Evolutionary conservation across 371 early-diverging fungal species (phyloP).

Genomic region (Rozella allomycis): DNA sequence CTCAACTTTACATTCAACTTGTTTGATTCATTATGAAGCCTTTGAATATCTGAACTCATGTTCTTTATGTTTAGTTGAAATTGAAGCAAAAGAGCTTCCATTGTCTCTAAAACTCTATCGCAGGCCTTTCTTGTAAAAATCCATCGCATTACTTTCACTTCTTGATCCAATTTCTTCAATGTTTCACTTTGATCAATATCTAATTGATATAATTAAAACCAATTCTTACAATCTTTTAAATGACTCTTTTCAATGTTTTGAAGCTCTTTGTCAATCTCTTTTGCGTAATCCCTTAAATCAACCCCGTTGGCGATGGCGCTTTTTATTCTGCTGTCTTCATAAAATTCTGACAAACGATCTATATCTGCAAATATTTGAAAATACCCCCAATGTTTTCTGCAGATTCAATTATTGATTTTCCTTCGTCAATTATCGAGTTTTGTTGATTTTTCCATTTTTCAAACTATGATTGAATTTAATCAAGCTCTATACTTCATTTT

Average conservation of each 20-base stretch:
- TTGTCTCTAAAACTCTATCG: conserved; percentile 54
- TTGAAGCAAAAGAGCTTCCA: conserved; percentile 56
- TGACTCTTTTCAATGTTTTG: conserved; percentile 38
- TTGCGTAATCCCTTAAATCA: conserved; percentile 66
- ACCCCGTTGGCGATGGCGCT: conserved; percentile 34
- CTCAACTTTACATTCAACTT: conserved; percentile 50
- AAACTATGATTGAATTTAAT: too few species aligned
- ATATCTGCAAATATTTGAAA: too few species aligned
- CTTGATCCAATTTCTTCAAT: conserved; percentile 42
- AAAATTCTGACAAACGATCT: too few species aligned
- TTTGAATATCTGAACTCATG: conserved; percentile 64
- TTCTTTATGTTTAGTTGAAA: conserved; percentile 67
- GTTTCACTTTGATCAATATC: conserved; percentile 41
- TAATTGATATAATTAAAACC: conserved; percentile 5
- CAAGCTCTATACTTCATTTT: too few species aligned
- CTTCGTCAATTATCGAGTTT: too few species aligned
- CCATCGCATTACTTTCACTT: conserved; percentile 32
- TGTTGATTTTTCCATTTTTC: too few species aligned
- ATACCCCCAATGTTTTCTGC: too few species aligned
- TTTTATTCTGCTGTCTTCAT: too few species aligned
- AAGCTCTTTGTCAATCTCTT: conserved; percentile 46
- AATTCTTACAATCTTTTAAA: conserved; percentile 40
- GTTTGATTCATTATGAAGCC: conserved; percentile 54
- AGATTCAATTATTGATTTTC: too few species aligned
- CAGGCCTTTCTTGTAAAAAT: conserved; percentile 11